A percentile compares a stretch with the other conserved stretches of the same genome.
phyloP scores from a whole-genome alignment of 257 asterid genomes.

The Solanum pinnatisectum region DNA sequence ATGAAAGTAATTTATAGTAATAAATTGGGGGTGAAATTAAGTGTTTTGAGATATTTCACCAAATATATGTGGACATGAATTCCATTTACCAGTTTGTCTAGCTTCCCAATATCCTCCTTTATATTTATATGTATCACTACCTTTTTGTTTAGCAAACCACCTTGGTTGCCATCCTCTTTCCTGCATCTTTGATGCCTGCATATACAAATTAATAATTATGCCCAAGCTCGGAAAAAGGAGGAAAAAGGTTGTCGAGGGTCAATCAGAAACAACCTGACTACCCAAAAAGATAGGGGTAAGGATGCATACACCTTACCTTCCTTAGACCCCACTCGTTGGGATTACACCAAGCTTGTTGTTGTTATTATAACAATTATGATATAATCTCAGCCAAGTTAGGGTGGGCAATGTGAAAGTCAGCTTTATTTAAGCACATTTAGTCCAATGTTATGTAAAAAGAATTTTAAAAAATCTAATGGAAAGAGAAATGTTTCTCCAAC shows the following conservation, averaged over 20 bases:
- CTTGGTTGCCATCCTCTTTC: slow-evolving; percentile 21
- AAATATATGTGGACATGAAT: slow-evolving; percentile 15
- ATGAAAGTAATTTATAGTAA: neutral
- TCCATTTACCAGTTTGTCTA: slow-evolving; percentile 10
- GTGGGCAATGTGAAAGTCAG: neutral
- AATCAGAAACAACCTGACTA: neutral
- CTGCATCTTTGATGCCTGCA: slow-evolving; percentile 18
- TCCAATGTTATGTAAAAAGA: neutral
- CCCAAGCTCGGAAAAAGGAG: neutral
- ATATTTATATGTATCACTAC: slow-evolving; percentile 9
- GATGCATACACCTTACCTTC: neutral
- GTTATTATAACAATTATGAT: neutral
- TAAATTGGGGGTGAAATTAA: neutral
- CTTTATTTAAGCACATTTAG: neutral
- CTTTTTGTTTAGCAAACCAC: slow-evolving; percentile 14
- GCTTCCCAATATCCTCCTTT: slow-evolving; percentile 24
- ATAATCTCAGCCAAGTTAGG: neutral
- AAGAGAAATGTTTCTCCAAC: neutral
- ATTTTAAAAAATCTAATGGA: neutral
- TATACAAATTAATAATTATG: neutral
- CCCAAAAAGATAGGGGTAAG: neutral
- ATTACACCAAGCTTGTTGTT: neutral
- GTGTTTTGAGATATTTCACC: neutral
- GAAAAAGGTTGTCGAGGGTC: neutral
- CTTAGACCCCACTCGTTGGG: neutral